Percentiles rank a stretch among this genome's conserved stretches.
Evolutionary conservation across 2,329 filamentous ascomycete genomes (phyloP).

Genomic region (Orbilia ellipsospora): DNA sequence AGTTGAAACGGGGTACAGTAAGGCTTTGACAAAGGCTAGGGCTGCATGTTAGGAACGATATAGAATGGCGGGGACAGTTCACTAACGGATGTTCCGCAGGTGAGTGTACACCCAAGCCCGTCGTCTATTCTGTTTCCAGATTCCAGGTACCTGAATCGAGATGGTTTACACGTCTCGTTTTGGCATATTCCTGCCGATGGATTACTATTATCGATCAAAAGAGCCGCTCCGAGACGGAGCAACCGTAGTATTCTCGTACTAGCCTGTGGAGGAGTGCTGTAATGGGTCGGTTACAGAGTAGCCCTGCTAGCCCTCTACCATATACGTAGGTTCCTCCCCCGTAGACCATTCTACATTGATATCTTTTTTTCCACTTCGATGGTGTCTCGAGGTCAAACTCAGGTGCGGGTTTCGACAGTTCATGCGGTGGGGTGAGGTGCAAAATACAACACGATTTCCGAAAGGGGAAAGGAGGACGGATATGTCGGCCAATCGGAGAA

Average conservation of each 20-base stretch:
- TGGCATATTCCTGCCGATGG: not conserved
- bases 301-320: no score
- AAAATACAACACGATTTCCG: constrained; percentile 30
- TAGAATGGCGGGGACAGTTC: not conserved
- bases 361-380: not conserved
- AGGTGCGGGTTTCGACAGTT: constrained; percentile 12
- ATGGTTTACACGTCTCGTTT: not conserved
- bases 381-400: constrained; percentile 40
- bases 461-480: constrained; percentile 27
- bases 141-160: not conserved
- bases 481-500: constrained; percentile 39
- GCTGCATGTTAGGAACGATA: not conserved
- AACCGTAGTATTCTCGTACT: not conserved
- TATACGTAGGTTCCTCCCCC: no score
- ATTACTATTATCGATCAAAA: no score
- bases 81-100: constrained; percentile 1
- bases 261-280: not conserved
- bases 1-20: not conserved
- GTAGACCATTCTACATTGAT: not conserved
- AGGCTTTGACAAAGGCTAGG: not conserved
- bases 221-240: not conserved
- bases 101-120: not conserved
- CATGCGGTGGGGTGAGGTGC: constrained; percentile 10
- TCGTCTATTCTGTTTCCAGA: not conserved
- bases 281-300: constrained; percentile 1